Base-by-base conservation (phyloP, 306 rosid genomes). In the Cicer judaicum region DNA sequence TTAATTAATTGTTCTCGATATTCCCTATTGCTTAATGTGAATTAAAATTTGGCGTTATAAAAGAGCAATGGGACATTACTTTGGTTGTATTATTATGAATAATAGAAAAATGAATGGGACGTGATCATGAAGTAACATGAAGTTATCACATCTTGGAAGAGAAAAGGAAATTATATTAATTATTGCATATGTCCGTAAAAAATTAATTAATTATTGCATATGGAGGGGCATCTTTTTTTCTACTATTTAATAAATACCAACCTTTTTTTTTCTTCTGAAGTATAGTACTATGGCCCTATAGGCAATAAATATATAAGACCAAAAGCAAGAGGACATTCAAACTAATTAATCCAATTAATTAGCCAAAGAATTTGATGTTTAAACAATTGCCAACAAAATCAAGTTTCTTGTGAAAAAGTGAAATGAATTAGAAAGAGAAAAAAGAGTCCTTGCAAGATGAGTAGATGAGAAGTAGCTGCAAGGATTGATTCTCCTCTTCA, bases 401-500 rank as follows among this genome's bases (percentile, higher is more conserved):
- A 78, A 63, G 76, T 71, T 72, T 72, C 79, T 79, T 60, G 67
- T 60, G 67, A 66, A 80, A 78, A 85, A 36, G 73, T 70, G 54
- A 55, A 57, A 12, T 69, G 61, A 61, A 65, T 80, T 62, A 21
- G 68, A 54, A 39, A 75, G 54, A 72, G 63, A 77, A 73, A 57
- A 49, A 75, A 14, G 79, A 14, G 79, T 59, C 24, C 2, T 66
- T 75, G 72, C 15, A 78, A 78, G 79, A 44, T 46, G 85, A 84
- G 84, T 78, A 79, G 83, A 79, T 85, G 87, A 76, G 85, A 82
- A 70, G 90, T 81, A 83, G 88, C 54, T 79, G 80, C 73, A 66
- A 72, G 85, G 54, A 77, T 76, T 81, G 89, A 87, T 85, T 87
- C 89, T 78, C 49, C 86, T 41, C 59, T 55, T 68, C 82, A 56